Base-by-base conservation (phyloP, 768 basidiomycete genomes). In the Zangia roseola region DNA sequence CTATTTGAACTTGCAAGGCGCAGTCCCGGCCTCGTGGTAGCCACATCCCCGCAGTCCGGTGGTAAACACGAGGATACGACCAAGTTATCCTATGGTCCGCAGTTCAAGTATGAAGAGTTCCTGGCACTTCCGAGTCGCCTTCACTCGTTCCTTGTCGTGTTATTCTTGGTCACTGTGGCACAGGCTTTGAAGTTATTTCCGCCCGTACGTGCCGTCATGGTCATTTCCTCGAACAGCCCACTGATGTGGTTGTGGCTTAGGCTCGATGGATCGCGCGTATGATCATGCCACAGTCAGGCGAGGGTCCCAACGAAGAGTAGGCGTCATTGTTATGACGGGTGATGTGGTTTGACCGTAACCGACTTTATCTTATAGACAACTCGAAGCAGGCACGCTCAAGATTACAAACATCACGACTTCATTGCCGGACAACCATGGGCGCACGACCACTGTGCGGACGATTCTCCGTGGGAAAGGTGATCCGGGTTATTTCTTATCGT, bases 21-120 rank as follows among this genome's bases (percentile, higher is more conserved):
- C 48, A 57, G 42, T 42, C 54, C 54, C 16, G 47, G 26, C 10
- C 49, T 63, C 23, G 55, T 54, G 34, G 23, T 66, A 13, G 25
- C 26, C 9, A 23, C 49, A 6, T 42, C 49, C 43, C 14, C 12
- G 34, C 62, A 39, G 53, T 63, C 47, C 53, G 63, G 8, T 12
- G 40, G 17, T 26, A 43, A 47, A 54, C 51, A 46, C 30, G 45
- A 58, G 49, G 47, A 65, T 10, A 37, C 57, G 21, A 44, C 53
- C 35, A 53, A 46, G 28, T 48, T 62, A 2, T 42, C 65, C 13
- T 94, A 94, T 59, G 94, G 90, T 6, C 71, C 81, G 0, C 60
- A 77, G 3, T 92, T 97, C 73, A 71, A 71, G 38, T 95, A 94
- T 63, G 81, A 83, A 43, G 92, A 94, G 65, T 86, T 87, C 49